Evolutionary conservation across 192 early-diverging fungal genomes (phyloP), one percentile per base, ranked within the genome.

Genomic region (Powellomyces hirtus): DNA sequence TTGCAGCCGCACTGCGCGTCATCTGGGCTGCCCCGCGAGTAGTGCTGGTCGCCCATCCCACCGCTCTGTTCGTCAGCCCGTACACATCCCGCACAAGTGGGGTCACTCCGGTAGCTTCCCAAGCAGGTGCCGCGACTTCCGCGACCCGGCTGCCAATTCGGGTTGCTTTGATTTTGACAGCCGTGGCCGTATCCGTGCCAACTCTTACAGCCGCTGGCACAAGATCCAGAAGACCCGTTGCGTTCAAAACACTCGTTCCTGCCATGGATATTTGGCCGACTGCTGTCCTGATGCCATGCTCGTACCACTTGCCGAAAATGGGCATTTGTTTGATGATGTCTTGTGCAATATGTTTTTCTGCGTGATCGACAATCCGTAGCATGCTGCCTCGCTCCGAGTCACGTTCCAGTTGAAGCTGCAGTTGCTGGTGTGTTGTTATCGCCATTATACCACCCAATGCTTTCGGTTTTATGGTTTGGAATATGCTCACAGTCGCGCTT

Each of bases 261-360:
- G 81, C 71, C 35, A 78, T 60, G 2, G 77, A 68, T 13, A 80
- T 35, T 35, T 79, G 75, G 11, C 81, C 81, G 34, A 83, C 62
- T 44, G 81, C 76, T 16, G 66, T 73, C 7, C 81, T 57, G 26
- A 80, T 35, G 18, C 50, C 46, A 2, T 57, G 51, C 34, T 82
- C 75, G 64, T 82, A 79, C 34, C 53, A 77, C 20, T 66, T 67
- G 22, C 80, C 80, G 38, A 81, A 30, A 38, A 78, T 64, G 1
- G 81, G 81, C 56, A 82, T 57, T 50, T 79, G 72, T 13, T 74
- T 72, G 46, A 82, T 62, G 30, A 75, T 62, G 44, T 79, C 81
- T 52, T 79, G 76, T 0, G 77, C 74, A 0, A 66, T 64, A 36
- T 79, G 78, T 29, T 70, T 58, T 55, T 83, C 78, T 6, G 35